These are phyloP conservation scores for Candida chilensis DNA, from an alignment of 805 yeast species.

Conservation along the genomic window DNA sequence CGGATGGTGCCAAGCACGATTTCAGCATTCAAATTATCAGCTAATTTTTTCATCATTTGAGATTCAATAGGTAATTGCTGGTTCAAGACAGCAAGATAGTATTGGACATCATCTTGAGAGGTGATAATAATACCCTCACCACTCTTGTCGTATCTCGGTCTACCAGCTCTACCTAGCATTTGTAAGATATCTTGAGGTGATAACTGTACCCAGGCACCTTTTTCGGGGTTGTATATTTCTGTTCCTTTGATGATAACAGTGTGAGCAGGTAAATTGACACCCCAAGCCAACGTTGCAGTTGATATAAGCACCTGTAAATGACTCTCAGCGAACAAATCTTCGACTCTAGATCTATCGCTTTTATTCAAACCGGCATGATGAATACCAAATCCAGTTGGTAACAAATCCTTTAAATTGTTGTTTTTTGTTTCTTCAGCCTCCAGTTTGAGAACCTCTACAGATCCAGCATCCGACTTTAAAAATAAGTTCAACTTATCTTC, in stretches of 20 bases:
- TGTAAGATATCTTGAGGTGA: conserved; percentile 93
- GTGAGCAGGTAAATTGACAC: conserved; percentile 92
- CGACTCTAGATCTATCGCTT: conserved; percentile 68
- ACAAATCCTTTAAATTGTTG: conserved; percentile 43
- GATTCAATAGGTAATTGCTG: conserved; percentile 92
- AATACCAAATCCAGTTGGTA: conserved; percentile 72
- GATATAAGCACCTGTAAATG: conserved; percentile 77
- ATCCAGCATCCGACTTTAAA: conserved; percentile 42
- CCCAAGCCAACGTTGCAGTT: conserved; percentile 95
- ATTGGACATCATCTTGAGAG: conserved; percentile 75
- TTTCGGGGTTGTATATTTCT: conserved; percentile 85
- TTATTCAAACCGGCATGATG: conserved; percentile 87
- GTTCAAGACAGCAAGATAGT: conserved; percentile 82
- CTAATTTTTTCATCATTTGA: conserved; percentile 60
- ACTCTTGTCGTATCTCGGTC: conserved; percentile 86
- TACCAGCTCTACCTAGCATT: conserved; percentile 97
- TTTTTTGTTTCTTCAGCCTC: conserved; percentile 54
- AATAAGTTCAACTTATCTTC: conserved; percentile 38
- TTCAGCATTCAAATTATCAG: conserved; percentile 82
- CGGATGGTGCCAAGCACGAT: conserved; percentile 63
- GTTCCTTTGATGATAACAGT: conserved; percentile 93
- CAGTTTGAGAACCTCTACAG: conserved; percentile 49
- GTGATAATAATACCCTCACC: conserved; percentile 96
- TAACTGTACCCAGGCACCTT: conserved; percentile 83
- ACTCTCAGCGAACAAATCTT: conserved; percentile 84